phyloP scores from a whole-genome alignment of 768 basidiomycete genomes.

The Saitozyma sp. region DNA sequence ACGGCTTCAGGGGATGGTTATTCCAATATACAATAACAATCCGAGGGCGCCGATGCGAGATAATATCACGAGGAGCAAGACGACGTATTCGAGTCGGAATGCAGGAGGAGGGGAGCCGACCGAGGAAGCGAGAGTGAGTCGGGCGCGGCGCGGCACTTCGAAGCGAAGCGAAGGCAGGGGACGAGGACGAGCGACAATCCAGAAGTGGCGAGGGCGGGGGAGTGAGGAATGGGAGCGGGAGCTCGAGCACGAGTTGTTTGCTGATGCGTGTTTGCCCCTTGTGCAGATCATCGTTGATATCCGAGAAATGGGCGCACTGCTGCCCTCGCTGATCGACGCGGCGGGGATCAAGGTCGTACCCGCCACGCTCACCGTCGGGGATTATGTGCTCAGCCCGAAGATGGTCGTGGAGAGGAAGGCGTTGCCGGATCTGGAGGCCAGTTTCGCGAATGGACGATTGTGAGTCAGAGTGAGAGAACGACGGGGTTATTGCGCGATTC shows the following conservation, averaged over 20 bases:
- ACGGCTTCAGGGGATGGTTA: constrained; percentile 72
- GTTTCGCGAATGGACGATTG: constrained; percentile 92
- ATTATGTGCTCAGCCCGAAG: constrained; percentile 92
- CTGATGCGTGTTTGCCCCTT: constrained; percentile 6
- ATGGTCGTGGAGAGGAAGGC: constrained; percentile 97
- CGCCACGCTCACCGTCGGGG: constrained; percentile 88
- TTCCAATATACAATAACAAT: constrained; percentile 64
- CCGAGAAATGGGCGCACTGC: constrained; percentile 89
- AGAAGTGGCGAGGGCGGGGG: background rate
- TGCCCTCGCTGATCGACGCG: constrained; percentile 87
- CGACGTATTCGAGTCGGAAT: constrained; percentile 69
- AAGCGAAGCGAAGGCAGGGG: background rate
- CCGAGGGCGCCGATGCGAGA: constrained; percentile 50
- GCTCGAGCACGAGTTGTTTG: too few species aligned
- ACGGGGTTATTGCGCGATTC: too few species aligned
- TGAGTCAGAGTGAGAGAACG: constrained; percentile 56
- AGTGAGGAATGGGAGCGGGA: too few species aligned
- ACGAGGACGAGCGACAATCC: background rate
- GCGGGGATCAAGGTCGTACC: constrained; percentile 78
- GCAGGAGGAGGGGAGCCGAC: constrained; percentile 77
- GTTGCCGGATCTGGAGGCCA: constrained; percentile 83
- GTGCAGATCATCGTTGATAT: constrained; percentile 89
- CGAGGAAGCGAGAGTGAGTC: constrained; percentile 60
- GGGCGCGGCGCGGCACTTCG: background rate
- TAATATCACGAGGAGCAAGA: constrained; percentile 45